Base-by-base conservation (phyloP, 129 eudicot species). In the Chrysanthemum seticuspe region DNA sequence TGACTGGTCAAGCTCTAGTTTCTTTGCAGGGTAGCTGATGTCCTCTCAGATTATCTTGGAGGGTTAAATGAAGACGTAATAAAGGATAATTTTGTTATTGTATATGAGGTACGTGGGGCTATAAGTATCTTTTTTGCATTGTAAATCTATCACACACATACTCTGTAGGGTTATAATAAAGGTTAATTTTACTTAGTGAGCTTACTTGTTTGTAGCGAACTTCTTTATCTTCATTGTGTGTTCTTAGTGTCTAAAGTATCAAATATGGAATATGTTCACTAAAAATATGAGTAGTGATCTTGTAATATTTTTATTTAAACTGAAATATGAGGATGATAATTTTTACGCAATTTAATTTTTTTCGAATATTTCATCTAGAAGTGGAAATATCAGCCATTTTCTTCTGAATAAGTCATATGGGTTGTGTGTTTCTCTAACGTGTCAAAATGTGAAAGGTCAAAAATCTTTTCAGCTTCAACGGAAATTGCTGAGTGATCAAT, bases 1-100 rank as follows among this genome's bases (percentile, higher is more conserved):
- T 89, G 85, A 83, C 68, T 47, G 60, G 84, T 81, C 74, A 53
- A 70, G 68, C 73, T 82, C 73, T 88, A 94, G 99, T 90, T 94
- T 83, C 97, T 94, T 79, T 90, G 96, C 96, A 90, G 97, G 83
- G 99, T 89, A 79, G 97, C 96, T 75, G 99, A 94, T 85, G 89
- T 94, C 57, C 96, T 94, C 76, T 77, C 93, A 52, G 96, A 88
- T 64, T 94, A 94, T 79, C 91, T 94, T 74, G 98, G 94, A 74
- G 97, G 86, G 62, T 68, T 94, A 75, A 90, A 94, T 83, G 98
- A 94, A 81, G 98, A 94, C 74, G 69, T 94, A 40, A 90, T 94
- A 66, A 94, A 94, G 89, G 98, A 94, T 62, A 94, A 94, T 62
- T 94, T 94, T 71, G 93, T 94, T 13, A 90, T 94, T 21, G 98